Evolutionary conservation across 2,329 filamentous ascomycete genomes (phyloP).

Genomic region (Nemania sp.): DNA sequence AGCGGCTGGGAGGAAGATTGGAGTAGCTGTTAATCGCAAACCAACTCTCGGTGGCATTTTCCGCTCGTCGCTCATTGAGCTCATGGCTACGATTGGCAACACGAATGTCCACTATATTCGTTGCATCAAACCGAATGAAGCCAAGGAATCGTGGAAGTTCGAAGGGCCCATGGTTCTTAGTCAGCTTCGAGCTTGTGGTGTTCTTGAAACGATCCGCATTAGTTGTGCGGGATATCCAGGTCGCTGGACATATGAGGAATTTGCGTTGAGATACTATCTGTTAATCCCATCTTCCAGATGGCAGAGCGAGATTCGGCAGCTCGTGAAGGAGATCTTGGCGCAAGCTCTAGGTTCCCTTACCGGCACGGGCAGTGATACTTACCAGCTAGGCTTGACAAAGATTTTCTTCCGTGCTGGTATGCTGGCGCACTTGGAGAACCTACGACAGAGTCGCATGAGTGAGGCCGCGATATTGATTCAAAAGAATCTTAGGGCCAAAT

Average conservation of each 20-base stretch:
- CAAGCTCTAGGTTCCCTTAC: constrained; percentile 83
- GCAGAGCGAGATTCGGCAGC: constrained; percentile 91
- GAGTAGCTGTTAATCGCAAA: constrained; percentile 91
- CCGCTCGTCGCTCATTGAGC: constrained; percentile 95
- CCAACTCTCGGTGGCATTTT: constrained; percentile 98
- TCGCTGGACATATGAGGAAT: constrained; percentile 98
- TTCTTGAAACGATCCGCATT: constrained; percentile 96
- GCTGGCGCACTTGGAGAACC: constrained; percentile 95
- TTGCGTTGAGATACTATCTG: constrained; percentile 98
- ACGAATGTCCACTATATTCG: constrained; percentile 99
- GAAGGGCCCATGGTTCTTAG: constrained; percentile 98
- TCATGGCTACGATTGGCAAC: constrained; percentile 97
- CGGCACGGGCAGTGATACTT: constrained; percentile 82
- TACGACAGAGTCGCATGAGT: constrained; percentile 87
- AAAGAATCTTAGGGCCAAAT: constrained; percentile 95
- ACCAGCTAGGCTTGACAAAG: constrained; percentile 95
- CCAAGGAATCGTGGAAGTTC: constrained; percentile 95
- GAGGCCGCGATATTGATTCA: constrained; percentile 97
- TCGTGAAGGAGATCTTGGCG: constrained; percentile 89
- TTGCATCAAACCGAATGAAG: constrained; percentile 98
- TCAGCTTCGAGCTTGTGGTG: constrained; percentile 96
- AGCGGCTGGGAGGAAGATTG: constrained; percentile 81
- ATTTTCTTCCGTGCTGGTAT: constrained; percentile 99
- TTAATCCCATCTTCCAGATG: constrained; percentile 85
- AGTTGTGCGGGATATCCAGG: constrained; percentile 97